Percentiles rank a stretch among this genome's conserved stretches.
Conservation (phyloP, 306 rosid genomes). For the Oxytropis ochrocephala region DNA sequence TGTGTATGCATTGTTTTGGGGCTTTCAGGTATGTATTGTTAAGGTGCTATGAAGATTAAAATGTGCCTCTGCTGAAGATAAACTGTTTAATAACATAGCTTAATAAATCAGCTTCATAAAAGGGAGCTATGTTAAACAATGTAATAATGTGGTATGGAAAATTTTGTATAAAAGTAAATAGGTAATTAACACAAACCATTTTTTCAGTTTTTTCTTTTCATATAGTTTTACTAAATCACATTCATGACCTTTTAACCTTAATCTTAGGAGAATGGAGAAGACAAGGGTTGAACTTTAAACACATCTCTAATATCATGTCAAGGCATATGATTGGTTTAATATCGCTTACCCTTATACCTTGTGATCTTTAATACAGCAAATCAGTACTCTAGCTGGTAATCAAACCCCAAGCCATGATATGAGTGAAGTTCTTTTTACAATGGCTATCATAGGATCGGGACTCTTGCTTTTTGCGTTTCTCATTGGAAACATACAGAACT, state of each 20-base stretch:
- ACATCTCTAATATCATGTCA: not conserved
- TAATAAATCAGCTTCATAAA: not conserved
- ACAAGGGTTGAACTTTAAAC: not conserved
- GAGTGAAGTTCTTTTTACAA: conserved; percentile 75
- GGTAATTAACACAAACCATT: not conserved
- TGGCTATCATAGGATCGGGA: conserved; percentile 72
- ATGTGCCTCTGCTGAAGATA: not conserved
- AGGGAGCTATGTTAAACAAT: too few relatives aligned
- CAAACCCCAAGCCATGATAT: conserved; percentile 62
- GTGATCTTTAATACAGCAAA: conserved; percentile 59
- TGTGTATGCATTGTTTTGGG: conserved; percentile 29
- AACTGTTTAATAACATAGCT: not conserved
- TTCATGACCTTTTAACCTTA: not conserved
- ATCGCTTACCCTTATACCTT: not conserved
- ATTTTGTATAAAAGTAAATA: not conserved
- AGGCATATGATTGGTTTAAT: not conserved
- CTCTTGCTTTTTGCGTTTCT: conserved; percentile 87
- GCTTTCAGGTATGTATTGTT: conserved; percentile 20
- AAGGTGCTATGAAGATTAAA: not conserved
- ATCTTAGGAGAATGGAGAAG: not conserved
- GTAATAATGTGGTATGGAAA: too few relatives aligned
- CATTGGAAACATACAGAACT: conserved; percentile 88
- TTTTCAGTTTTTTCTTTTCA: not conserved
- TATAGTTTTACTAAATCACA: not conserved
- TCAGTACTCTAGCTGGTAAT: conserved; percentile 86